phyloP scores from a whole-genome alignment of 1,139 yeast genomes.

The Wickerhamomyces sp. region DNA sequence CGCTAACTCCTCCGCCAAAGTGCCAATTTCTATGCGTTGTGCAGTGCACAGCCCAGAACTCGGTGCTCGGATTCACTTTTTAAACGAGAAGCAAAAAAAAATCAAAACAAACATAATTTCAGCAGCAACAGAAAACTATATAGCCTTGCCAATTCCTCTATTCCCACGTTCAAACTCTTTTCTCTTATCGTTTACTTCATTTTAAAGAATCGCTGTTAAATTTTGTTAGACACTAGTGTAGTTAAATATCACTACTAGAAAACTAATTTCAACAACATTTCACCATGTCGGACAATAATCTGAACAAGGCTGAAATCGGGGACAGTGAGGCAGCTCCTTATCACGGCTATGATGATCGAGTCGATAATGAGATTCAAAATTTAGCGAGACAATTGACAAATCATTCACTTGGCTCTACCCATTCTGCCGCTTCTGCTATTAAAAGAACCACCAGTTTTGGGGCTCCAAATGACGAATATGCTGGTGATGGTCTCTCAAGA shows the following conservation, averaged over 20 bases:
- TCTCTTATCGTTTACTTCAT: too few relatives aligned
- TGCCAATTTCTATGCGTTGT: too few relatives aligned
- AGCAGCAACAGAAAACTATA: too few relatives aligned
- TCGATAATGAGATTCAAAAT: constrained; percentile 1
- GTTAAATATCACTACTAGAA: neutral
- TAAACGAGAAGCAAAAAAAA: too few relatives aligned
- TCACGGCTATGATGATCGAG: neutral
- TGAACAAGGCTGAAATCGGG: neutral
- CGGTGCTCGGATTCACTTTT: too few relatives aligned
- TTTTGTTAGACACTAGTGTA: neutral
- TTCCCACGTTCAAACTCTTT: too few relatives aligned
- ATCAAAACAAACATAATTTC: too few relatives aligned
- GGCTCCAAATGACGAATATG: neutral
- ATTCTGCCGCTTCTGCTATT: neutral
- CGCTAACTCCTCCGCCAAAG: too few relatives aligned
- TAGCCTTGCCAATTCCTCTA: too few relatives aligned
- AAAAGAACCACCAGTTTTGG: neutral
- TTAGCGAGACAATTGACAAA: constrained; percentile 9
- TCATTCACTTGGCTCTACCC: neutral
- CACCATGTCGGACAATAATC: neutral
- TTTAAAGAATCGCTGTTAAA: too few relatives aligned
- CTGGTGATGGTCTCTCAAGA: constrained; percentile 10
- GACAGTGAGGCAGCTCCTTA: neutral
- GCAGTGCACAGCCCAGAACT: too few relatives aligned
- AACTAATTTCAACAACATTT: too few relatives aligned